A percentile compares a stretch with the other conserved stretches of the same genome.
phyloP scores from a whole-genome alignment of 345 rosid species.

The Euclidium syriacum region DNA sequence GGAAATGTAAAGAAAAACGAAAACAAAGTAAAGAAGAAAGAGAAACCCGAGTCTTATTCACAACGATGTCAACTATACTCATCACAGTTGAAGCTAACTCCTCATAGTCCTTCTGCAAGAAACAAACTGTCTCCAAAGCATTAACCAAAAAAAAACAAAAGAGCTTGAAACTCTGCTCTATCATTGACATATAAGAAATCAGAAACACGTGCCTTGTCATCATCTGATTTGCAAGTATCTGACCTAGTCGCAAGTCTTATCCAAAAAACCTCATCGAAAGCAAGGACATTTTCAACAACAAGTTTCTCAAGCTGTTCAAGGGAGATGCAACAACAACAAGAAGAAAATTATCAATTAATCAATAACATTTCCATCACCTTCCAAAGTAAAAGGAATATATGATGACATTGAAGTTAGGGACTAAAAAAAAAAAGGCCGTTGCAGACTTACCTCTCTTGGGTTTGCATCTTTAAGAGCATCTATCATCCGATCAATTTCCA shows the following conservation, averaged over 20 bases:
- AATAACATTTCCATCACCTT: no score
- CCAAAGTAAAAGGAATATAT: no score
- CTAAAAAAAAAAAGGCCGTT: background rate
- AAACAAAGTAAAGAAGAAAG: slow-evolving; percentile 4
- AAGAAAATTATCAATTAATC: slow-evolving; percentile 2
- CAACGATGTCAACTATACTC: slow-evolving; percentile 78
- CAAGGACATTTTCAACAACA: slow-evolving; percentile 79
- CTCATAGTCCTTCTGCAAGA: slow-evolving; percentile 85
- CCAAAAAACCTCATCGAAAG: slow-evolving; percentile 84
- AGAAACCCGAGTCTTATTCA: slow-evolving; percentile 71
- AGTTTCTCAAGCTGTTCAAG: slow-evolving; percentile 70
- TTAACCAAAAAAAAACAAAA: background rate
- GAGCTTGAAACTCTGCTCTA: slow-evolving; percentile 5
- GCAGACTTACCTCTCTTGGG: slow-evolving; percentile 54
- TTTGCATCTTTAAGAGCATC: slow-evolving; percentile 71
- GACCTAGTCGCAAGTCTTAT: slow-evolving; percentile 80
- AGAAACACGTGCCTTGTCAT: slow-evolving; percentile 74
- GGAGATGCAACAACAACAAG: background rate
- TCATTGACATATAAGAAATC: slow-evolving; percentile 26
- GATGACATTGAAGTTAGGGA: background rate
- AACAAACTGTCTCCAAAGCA: slow-evolving; percentile 1
- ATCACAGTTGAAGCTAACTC: slow-evolving; percentile 73
- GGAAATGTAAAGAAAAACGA: background rate
- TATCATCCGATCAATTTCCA: slow-evolving; percentile 73
- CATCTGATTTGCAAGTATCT: slow-evolving; percentile 85